Base-by-base conservation (phyloP, 2,329 filamentous ascomycete genomes). In the Colletotrichum australisinense region DNA sequence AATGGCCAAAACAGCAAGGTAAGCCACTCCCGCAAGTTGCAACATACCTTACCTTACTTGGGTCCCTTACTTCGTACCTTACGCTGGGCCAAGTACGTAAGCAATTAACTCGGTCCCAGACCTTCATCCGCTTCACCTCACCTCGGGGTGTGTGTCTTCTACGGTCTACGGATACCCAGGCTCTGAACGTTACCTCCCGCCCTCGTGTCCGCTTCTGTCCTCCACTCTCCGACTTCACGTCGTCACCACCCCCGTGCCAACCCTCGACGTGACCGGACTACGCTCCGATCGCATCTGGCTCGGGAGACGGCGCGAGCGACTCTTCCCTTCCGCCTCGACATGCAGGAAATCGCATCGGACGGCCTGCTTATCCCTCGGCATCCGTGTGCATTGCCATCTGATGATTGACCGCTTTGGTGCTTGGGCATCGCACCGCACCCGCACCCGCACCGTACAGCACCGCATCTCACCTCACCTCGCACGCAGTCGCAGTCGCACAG, bases 271-370 rank as follows among this genome's bases (percentile, higher is more conserved):
- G 28, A n/a, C 38, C 71, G 71, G 71, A 73, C 71, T 60, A 71
- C 60, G 67, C 71, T 73, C 71, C 71, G 71, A 70, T 73, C 71
- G 67, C 67, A 66, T 73, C 70, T 73, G 59, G 67, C 70, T 62
- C 67, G 67, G 70, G 67, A 62, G 46, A 57, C 59, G 60, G 67
- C 55, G 67, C 32, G 70, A 57, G 60, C 59, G 38, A 58, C 56
- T 70, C 60, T 72, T 63, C 53, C 69, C 38, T 59, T 73, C 66
- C 66, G 32, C 59, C 59, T 64, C 55, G 38, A 22, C 59, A 64
- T 65, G 70, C 70, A 73, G 70, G 59, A 55, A 49, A 56, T 69
- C 60, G 56, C 56, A 70, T 60, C 26, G 55, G 46, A 35, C 56
- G 60, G 67, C 49, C 62, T 57, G 55, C 42, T 35, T 46, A 63